Base-by-base conservation (phyloP, 345 rosid genomes). In the Gossypium ekmanianum region DNA sequence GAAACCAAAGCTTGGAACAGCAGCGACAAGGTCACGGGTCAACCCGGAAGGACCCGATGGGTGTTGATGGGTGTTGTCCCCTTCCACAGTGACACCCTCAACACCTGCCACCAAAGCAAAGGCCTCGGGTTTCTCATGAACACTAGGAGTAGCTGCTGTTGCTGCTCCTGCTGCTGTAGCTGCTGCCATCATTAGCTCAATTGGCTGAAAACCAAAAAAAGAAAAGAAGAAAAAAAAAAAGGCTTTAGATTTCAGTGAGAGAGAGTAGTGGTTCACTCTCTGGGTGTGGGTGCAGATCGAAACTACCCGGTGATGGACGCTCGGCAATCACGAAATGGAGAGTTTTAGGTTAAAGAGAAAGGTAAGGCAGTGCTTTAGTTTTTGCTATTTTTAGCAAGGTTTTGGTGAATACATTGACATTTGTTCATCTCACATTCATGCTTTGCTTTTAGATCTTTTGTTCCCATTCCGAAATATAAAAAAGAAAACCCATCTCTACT, bases 271-370 rank as follows among this genome's bases (percentile, higher is more conserved):
- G 18, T 73, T 74, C 45, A 34, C 45, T 81, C 75, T 74, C 75
- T 73, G 79, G 78, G 79, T 81, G 41, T 34, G 41, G 41, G 88
- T 77, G 87, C 87, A 80, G 87, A 88, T 84, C 81, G 82, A 87
- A 83, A 81, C 86, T 81, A 81, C 73, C 64, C 80, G 85, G 85
- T 79, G 84, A 83, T 64, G 84, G 96, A 88, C 90, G 94, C 91
- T 89, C 87, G 88, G 96, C 92, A 89, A 78, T 83, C 91, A 82
- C 74, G 85, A 84, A 86, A 84, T 81, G 85, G 89, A 77, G 81
- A 69, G 73, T 29, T 78, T 77, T 81, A 82, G 79, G 82, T 79
- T 83, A 79, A 76, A 79, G 77, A 77, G 79, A 68, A 78, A 74
- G 68, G 67, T 34, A 7, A 43, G 16, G 59, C 29, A 26, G 11